phyloP scores from a whole-genome alignment of 805 yeast genomes.

The Wickerhamomyces chaumierensis region DNA sequence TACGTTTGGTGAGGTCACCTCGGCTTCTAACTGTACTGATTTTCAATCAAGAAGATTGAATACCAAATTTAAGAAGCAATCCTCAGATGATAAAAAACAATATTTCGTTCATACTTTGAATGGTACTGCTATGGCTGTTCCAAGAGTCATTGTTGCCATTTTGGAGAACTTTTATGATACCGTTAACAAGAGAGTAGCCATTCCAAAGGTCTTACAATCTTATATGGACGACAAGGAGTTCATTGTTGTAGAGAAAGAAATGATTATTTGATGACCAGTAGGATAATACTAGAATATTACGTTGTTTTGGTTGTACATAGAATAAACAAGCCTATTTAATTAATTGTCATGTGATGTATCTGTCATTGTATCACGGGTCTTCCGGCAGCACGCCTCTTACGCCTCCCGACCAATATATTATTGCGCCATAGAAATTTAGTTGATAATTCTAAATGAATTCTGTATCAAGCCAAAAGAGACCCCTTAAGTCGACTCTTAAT shows the following conservation, averaged over 20 bases:
- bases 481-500: no score
- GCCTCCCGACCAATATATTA: no score
- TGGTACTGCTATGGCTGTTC: slow-evolving; percentile 94
- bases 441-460: no score
- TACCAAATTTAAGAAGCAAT: slow-evolving; percentile 40
- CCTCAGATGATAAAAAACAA: slow-evolving; percentile 21
- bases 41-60: slow-evolving; percentile 80
- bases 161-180: slow-evolving; percentile 75
- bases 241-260: slow-evolving; percentile 3
- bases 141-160: slow-evolving; percentile 82
- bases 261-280: no score
- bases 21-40: slow-evolving; percentile 87
- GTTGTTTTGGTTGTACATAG: no score
- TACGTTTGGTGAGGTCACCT: slow-evolving; percentile 84
- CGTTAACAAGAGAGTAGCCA: slow-evolving; percentile 33
- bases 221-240: slow-evolving; percentile 54
- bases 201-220: slow-evolving; percentile 59
- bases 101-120: slow-evolving; percentile 72
- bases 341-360: no score
- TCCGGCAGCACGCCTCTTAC: no score
- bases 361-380: no score
- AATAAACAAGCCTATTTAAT: no score
- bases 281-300: no score
- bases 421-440: no score
- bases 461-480: no score